phyloP scores from a whole-genome alignment of 495 filamentous ascomycete genomes.

The Choiromyces venosus region DNA sequence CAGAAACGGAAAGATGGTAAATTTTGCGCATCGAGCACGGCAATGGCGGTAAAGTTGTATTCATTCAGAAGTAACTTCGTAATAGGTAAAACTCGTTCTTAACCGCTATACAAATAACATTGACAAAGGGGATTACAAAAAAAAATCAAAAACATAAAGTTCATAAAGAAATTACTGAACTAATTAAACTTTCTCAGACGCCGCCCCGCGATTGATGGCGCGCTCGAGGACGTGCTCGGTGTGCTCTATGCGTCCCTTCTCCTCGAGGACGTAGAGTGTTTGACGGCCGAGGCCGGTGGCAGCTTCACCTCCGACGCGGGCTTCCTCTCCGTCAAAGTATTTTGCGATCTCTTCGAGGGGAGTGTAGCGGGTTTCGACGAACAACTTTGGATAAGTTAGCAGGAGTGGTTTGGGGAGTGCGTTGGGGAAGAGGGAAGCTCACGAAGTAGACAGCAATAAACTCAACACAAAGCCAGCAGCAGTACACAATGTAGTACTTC shows the following conservation, averaged over 20 bases:
- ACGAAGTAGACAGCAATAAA: constrained; percentile 46
- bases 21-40: neutral
- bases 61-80: too few species aligned
- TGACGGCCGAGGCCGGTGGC: constrained; percentile 36
- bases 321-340: constrained; percentile 46
- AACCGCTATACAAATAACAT: too few species aligned
- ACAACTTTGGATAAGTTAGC: constrained; percentile 39
- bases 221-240: constrained; percentile 15
- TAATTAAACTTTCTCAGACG: constrained; percentile 18
- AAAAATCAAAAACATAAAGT: too few species aligned
- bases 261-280: constrained; percentile 9
- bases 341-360: constrained; percentile 51
- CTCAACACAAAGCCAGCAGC: constrained; percentile 47
- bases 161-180: too few species aligned
- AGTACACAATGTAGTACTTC: constrained; percentile 48
- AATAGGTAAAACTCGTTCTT: too few species aligned
- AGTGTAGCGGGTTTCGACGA: constrained; percentile 50
- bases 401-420: neutral
- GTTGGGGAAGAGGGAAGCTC: constrained; percentile 2
- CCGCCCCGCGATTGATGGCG: constrained; percentile 2
- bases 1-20: neutral
- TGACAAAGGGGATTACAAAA: too few species aligned
- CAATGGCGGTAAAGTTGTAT: too few species aligned
- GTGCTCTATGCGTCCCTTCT: constrained; percentile 20
- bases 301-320: constrained; percentile 43